Percentiles rank a stretch among this genome's conserved stretches.
Conservation (phyloP, 495 filamentous ascomycete genomes). For the Trypethelium eluteriae region DNA sequence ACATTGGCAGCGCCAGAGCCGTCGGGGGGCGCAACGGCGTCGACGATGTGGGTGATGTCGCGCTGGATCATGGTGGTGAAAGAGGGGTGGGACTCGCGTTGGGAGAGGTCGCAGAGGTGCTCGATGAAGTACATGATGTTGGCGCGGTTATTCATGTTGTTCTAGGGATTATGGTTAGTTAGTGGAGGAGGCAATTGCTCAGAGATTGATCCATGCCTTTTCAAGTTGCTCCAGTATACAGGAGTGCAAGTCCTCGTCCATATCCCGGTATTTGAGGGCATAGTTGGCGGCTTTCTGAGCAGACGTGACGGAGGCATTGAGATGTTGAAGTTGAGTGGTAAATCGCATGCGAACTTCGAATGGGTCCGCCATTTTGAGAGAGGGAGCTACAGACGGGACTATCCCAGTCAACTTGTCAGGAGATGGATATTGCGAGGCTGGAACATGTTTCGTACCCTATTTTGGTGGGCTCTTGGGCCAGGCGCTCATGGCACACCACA, state of each 20-base stretch:
- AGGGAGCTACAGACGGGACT: not conserved
- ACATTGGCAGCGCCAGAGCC: constrained; percentile 89
- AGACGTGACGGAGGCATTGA: constrained; percentile 81
- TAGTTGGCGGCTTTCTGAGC: constrained; percentile 90
- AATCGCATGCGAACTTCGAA: constrained; percentile 99
- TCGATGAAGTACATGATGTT: constrained; percentile 99
- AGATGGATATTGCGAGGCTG: no score
- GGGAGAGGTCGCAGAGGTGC: constrained; percentile 80
- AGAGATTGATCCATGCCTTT: constrained; percentile 44
- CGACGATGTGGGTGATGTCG: constrained; percentile 81
- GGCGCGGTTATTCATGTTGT: constrained; percentile 90
- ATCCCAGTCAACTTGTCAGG: not conserved
- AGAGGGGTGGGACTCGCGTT: constrained; percentile 61
- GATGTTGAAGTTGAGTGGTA: constrained; percentile 73
- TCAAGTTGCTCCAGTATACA: constrained; percentile 96
- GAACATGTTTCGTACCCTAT: no score
- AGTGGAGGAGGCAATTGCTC: not conserved
- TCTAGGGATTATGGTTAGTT: constrained; percentile 40
- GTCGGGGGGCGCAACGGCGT: constrained; percentile 79
- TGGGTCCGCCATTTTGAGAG: constrained; percentile 67
- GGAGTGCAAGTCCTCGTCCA: constrained; percentile 93
- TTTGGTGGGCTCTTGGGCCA: no score
- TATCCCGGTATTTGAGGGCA: constrained; percentile 83
- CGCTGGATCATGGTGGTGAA: constrained; percentile 91
- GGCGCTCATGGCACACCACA: no score